Evolutionary conservation across 345 rosid genomes (phyloP), one percentile per base, ranked within the genome.

Genomic region (Lumnitzera racemosa): DNA sequence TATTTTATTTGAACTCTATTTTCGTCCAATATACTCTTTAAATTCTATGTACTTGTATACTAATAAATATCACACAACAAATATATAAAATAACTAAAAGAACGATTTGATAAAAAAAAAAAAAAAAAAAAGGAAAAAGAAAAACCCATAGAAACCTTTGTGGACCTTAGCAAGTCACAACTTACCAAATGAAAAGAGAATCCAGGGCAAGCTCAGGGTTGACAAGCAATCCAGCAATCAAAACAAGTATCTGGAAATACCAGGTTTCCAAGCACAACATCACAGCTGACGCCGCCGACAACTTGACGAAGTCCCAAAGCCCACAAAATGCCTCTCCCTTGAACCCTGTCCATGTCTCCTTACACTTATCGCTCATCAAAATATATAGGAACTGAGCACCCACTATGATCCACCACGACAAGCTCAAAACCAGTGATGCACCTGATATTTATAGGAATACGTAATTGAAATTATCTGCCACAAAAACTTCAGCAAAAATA

Each of bases 211-310:
- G 43, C 43, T 36, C 43, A 36, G 43, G 43, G 43, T 36, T 8
- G 3, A 8, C 43, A 36, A 36, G 43, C 43, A 36, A 36, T 36
- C 43, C 43, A 36, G 43, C 8, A 36, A 51, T 15, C 17, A 24
- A 51, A 13, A 51, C 55, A 51, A 24, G 23, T 11, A 51, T 36
- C 43, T 36, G 43, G 17, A 16, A 12, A 8, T 51, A 16, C 24
- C 13, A 52, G 24, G 17, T 16, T 52, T 3, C 24, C 13, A 12
- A 75, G 78, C 80, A 78, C 51, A 75, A 57, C 85, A 81, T 81
- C 24, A 77, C 55, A 46, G 82, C 80, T 16, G 82, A 81, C 31
- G 85, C 72, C 57, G 75, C 74, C 20, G 82, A 72, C 24, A 80
- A 72, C 67, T 75, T 78, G 10, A 72, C 69, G 41, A 75, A 78